Base-by-base conservation (phyloP, 1,284 basidiomycete species). In the Phylloboletellus chloephorus region DNA sequence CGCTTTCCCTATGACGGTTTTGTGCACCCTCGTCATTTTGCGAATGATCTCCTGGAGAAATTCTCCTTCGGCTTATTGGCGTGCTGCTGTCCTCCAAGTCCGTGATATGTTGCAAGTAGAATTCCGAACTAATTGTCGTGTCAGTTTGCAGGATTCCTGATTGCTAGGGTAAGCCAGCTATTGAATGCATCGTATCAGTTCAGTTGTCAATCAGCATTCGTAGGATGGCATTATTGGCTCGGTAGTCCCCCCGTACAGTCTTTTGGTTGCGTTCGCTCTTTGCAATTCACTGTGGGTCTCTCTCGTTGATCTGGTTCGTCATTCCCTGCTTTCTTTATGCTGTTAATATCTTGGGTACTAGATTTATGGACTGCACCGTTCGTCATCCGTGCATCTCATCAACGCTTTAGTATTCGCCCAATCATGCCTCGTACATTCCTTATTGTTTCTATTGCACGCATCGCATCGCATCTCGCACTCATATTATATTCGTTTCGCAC, bases 41-140 rank as follows among this genome's bases (percentile, higher is more conserved):
- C 46, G 38, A 31, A 20, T 43, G 10, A 31, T 47, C 24, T 39
- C 35, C 8, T 47, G 44, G 34, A 43, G 44, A 45, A 38, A 19
- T 2, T 44, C 49, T 29, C 38, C 51, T 37, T 29, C 52, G 12
- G 16, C 44, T 13, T 49, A 45, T 16, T 61, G 51, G 56, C 39
- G 63, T 40, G 56, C 46, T 24, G 31, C 40, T 22, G 21, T 49
- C 28, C 46, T 60, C 10, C 54, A 59, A 31, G 60, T 61, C 41
- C 34, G 47, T 52, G 22, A 35, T 20, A 23, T 25, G 19, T n/a
- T 26, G 12, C n/a, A 19, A 21, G 10, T 37, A 9, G 15, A 15
- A 37, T 19, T 15, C 10, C 16, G 20, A 26, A 6, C 35, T 54
- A 8, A 46, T 28, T 12, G 13, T 26, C 17, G 19, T 28, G 16